Evolutionary conservation across 805 yeast species (phyloP), one percentile per base, ranked within the genome.

Genomic region (Saccharomyces eubayanus): DNA sequence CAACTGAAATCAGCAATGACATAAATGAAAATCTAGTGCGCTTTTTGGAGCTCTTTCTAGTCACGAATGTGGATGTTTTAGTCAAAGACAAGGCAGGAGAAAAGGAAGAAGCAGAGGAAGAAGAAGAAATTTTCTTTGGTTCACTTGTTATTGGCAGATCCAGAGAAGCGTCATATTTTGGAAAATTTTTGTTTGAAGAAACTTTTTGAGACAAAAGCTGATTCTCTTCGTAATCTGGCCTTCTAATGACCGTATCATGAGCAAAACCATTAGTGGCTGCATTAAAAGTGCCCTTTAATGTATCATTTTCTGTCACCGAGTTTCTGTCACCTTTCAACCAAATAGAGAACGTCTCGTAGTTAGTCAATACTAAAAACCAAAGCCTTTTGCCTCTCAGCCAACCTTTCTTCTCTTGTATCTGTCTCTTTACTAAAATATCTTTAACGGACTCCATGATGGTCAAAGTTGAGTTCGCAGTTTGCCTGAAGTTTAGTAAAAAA

Each of bases 401-500:
- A 0, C 77, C 74, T 51, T 66, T 69, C 6, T 50, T 30, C 53
- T 75, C 76, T 55, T 72, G 62, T 5, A 52, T 50, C 16, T 51
- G 57, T 48, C 80, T 62, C 24, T 54, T 59, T 20, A 62, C 58
- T 46, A 70, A 59, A 5, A 78, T 60, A 5, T 53, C 56, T 8
- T 71, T 60, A 0, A 70, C 55, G 31, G 68, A 69, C 10, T 64
- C 67, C 55, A 75, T 61, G 29, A 77, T 55, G 9, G 60, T 57
- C 6, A 71, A 60, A 3, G 72, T 62, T 0, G 67, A 55, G 46
- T 68, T 64, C 0, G 76, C 65, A 27, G 69, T 63, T 55, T 76
- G 76, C 56, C 77, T 72, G 47, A 76, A 66, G 58, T 79, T 79
- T 66, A 78, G 70, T 27, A 79, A 53, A 59, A 78, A 79, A 0